These are phyloP conservation scores for Erysimum cheiranthoides DNA, from an alignment of 345 rosid genomes.

Conservation along the genomic window DNA sequence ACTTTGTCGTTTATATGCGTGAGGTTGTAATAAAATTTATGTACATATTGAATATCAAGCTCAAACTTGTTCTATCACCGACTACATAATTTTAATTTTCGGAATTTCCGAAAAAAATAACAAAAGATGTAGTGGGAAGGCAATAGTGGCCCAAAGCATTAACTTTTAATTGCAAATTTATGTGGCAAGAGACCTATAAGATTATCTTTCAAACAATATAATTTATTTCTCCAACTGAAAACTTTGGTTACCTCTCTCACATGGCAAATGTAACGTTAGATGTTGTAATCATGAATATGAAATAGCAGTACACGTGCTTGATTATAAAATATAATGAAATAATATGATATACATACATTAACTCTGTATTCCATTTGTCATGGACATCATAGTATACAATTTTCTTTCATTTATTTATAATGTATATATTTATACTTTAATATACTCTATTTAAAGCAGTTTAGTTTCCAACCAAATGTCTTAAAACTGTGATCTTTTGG, in stretches of 20 bases:
- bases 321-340: neutral
- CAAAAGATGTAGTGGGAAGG: slow-evolving; percentile 1
- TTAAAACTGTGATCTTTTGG: neutral
- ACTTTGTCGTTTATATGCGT: slow-evolving; percentile 28
- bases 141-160: slow-evolving; percentile 44
- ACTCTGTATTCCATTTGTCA: slow-evolving; percentile 13
- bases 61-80: slow-evolving; percentile 31
- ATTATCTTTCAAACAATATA: neutral
- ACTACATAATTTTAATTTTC: slow-evolving; percentile 16
- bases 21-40: neutral
- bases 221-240: slow-evolving; percentile 35
- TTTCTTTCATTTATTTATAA: neutral
- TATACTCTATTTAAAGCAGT: neutral
- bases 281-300: slow-evolving; percentile 26
- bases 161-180: neutral
- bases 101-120: neutral
- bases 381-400: neutral
- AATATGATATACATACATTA: neutral
- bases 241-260: slow-evolving; percentile 36
- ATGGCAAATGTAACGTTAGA: slow-evolving; percentile 39
- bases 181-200: slow-evolving; percentile 4
- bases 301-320: slow-evolving; percentile 1
- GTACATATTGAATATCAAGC: slow-evolving; percentile 5
- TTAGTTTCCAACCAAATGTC: neutral
- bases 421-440: neutral